Evolutionary conservation across 139 green algal genomes (phyloP).

Genomic region (Zygnema circumcarinatum): DNA sequence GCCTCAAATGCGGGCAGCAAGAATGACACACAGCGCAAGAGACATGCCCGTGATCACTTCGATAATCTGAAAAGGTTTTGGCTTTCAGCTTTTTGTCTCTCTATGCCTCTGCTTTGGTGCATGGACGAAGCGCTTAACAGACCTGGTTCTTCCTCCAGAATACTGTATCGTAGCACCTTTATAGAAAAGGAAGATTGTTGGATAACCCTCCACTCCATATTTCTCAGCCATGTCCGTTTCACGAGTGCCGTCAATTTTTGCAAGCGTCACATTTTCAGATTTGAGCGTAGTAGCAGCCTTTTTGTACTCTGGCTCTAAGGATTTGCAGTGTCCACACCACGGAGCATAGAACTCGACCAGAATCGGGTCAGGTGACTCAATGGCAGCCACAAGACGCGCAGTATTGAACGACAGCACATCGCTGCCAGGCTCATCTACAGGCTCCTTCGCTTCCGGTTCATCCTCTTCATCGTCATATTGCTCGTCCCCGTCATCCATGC

Average conservation of each 20-base stretch:
- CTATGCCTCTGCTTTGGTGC: too few species aligned
- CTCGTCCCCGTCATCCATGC: background rate
- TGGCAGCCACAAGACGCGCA: background rate
- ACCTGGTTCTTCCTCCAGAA: constrained; percentile 18
- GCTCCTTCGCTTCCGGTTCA: background rate
- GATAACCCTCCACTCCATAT: constrained; percentile 48
- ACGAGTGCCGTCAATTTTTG: constrained; percentile 47
- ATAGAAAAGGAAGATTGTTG: constrained; percentile 50
- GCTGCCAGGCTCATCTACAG: background rate
- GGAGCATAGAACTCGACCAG: constrained; percentile 74
- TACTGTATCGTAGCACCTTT: constrained; percentile 46
- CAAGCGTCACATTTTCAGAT: constrained; percentile 40
- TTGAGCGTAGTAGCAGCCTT: constrained; percentile 42
- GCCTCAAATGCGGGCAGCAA: too few species aligned
- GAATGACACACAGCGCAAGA: too few species aligned
- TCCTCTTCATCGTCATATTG: constrained; percentile 24
- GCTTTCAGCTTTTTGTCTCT: too few species aligned
- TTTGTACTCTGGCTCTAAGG: constrained; percentile 63
- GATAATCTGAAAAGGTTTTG: too few species aligned
- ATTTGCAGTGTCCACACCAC: constrained; percentile 79
- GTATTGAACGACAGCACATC: constrained; percentile 25
- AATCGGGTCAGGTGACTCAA: background rate
- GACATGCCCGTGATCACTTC: too few species aligned
- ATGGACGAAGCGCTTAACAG: too few species aligned
- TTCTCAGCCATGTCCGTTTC: constrained; percentile 30